Conservation (phyloP, 2,329 filamentous ascomycete genomes). For the Ophiobolus disseminans region DNA sequence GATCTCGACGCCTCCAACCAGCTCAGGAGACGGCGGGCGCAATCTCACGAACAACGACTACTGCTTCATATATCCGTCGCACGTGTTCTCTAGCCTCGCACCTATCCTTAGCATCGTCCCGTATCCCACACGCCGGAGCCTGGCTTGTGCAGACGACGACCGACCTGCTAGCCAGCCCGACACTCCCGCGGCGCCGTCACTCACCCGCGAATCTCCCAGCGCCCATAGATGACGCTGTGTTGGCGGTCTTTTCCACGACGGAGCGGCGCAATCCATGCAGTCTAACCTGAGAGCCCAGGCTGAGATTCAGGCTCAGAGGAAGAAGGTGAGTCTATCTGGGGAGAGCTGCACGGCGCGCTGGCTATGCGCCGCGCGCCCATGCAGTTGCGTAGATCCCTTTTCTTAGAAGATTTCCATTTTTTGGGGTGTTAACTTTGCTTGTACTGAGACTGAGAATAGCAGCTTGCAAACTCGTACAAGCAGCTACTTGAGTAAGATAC, state of each 20-base stretch:
- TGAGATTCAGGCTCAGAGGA: constrained; percentile 65
- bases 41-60: constrained; percentile 9
- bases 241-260: constrained; percentile 33
- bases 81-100: constrained; percentile 1
- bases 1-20: constrained; percentile 19
- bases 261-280: constrained; percentile 52
- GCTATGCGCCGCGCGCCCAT: constrained; percentile 4
- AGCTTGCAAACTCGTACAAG: constrained; percentile 98
- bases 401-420: neutral
- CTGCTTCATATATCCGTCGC: constrained; percentile 1
- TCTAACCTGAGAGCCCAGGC: constrained; percentile 58
- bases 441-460: constrained; percentile 21
- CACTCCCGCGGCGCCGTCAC: constrained; percentile 19
- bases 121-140: constrained; percentile 21
- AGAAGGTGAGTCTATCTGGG: constrained; percentile 57
- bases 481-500: constrained; percentile 84
- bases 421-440: neutral
- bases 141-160: constrained; percentile 34
- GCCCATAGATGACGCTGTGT: constrained; percentile 48
- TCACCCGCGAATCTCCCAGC: constrained; percentile 11
- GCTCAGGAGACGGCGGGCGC: constrained; percentile 21
- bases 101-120: constrained; percentile 8
- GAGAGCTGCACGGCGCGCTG: neutral
- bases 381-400: neutral
- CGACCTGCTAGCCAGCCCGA: constrained; percentile 11